Conservation (phyloP, 805 yeast genomes). For the Candida orba region DNA sequence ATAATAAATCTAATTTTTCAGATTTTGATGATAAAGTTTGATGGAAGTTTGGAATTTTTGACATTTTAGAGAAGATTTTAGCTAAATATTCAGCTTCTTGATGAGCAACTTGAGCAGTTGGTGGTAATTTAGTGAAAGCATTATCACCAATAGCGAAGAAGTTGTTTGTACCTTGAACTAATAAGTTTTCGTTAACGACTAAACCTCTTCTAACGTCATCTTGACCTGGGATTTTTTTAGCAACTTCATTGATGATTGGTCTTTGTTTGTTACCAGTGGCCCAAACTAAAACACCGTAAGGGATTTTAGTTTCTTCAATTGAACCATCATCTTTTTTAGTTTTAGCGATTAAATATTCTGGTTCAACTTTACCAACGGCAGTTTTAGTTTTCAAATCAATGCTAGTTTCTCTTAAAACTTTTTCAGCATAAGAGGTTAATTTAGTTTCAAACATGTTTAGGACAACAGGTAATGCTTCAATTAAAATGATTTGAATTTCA, state of each 20-base stretch:
- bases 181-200: slow-evolving; percentile 65
- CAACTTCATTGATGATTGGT: slow-evolving; percentile 59
- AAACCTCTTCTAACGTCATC: slow-evolving; percentile 87
- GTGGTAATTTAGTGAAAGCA: slow-evolving; percentile 79
- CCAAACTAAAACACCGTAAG: slow-evolving; percentile 93
- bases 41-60: slow-evolving; percentile 53
- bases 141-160: slow-evolving; percentile 93
- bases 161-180: slow-evolving; percentile 69
- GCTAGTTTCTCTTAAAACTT: slow-evolving; percentile 59
- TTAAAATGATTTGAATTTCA: slow-evolving; percentile 77
- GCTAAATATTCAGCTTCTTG: slow-evolving; percentile 88
- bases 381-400: slow-evolving; percentile 77
- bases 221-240: slow-evolving; percentile 65
- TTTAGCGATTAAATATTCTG: slow-evolving; percentile 60
- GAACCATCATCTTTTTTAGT: slow-evolving; percentile 62
- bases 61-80: slow-evolving; percentile 54
- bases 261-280: slow-evolving; percentile 96
- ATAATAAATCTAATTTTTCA: slow-evolving; percentile 35
- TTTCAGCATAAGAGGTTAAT: slow-evolving; percentile 71
- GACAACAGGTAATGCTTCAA: slow-evolving; percentile 90
- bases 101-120: slow-evolving; percentile 96
- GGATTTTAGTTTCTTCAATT: slow-evolving; percentile 51
- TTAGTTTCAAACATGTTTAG: slow-evolving; percentile 65
- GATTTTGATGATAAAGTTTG: slow-evolving; percentile 31
- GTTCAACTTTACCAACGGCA: slow-evolving; percentile 81